Base-by-base conservation (phyloP, 345 rosid genomes). In the Populus deltoides region DNA sequence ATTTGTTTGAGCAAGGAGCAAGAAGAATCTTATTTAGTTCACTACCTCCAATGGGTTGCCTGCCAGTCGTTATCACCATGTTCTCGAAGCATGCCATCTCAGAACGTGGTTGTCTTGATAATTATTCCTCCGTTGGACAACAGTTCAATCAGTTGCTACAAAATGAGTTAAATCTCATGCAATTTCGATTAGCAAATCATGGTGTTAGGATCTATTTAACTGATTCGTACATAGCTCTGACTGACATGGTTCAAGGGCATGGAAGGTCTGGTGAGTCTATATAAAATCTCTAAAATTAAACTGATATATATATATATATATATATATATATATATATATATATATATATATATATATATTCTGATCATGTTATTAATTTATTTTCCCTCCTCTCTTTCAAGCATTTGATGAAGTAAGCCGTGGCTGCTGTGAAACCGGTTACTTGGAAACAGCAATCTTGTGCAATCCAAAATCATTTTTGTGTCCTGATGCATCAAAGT, bases 371-470 rank as follows among this genome's bases (percentile, higher is more conserved):
- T 20, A 68, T 20, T 22, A 36, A 27, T 43, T 27, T 17, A 27
- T 69, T 17, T 27, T 1, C 0, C 29, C 0, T 2, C 47, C 13
- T 11, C 47, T 15, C 4, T 43, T 59, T 55, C 72, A 29, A 92
- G 98, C 81, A 3, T 92, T 89, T 55, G 93, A 90, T 12, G 86
- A 82, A 36, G 92, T 85, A 17, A 82, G 74, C 76, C 75, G 29
- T 49, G 98, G 98, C 8, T 94, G 98, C 75, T 94, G 98, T 62
- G 98, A 96, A 70, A 90, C 85, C 29, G 98, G 98, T 2, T 86
- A 76, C 69, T 18, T 92, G 49, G 97, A 94, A 82, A 79, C 89
- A 41, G 84, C 83, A 43, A 3, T 89, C 10, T 49, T 92, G 71
- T 91, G 97, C 76, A 92, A 94, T 77, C 90, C 91, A 38, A 79